Percentiles rank a stretch among this genome's conserved stretches.
These are phyloP conservation scores for Phytophthora lateralis DNA, from an alignment of 352 stramenopile species.

Conservation along the genomic window DNA sequence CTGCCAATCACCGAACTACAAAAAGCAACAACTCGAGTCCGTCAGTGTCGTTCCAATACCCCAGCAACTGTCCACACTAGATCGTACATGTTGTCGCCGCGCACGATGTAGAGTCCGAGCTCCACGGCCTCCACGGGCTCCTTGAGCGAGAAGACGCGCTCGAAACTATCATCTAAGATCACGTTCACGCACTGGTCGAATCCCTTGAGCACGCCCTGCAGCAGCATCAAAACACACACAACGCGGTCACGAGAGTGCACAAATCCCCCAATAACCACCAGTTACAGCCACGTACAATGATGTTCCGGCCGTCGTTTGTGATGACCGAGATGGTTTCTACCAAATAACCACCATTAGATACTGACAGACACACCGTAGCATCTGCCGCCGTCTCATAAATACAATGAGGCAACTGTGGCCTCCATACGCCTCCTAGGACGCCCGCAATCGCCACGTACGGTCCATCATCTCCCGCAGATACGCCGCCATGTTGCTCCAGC, in stretches of 20 bases:
- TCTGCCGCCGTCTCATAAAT: slow-evolving; percentile 2
- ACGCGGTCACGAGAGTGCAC: background rate
- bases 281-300: slow-evolving; percentile 71
- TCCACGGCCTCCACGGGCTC: slow-evolving; percentile 90
- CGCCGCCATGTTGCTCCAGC: slow-evolving; percentile 60
- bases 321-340: slow-evolving; percentile 92
- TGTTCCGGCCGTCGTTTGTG: slow-evolving; percentile 95
- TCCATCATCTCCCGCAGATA: slow-evolving; percentile 88
- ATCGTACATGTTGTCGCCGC: slow-evolving; percentile 93
- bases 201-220: slow-evolving; percentile 86
- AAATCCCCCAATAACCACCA: background rate
- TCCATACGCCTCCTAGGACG: background rate
- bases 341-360: slow-evolving; percentile 6
- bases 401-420: background rate
- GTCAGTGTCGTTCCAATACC: background rate
- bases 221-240: slow-evolving; percentile 4
- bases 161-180: slow-evolving; percentile 93
- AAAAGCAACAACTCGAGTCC: slow-evolving; percentile 8
- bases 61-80: background rate
- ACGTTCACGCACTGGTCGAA: slow-evolving; percentile 95
- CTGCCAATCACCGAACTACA: slow-evolving; percentile 84
- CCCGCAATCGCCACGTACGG: slow-evolving; percentile 49
- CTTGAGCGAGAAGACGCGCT: slow-evolving; percentile 92
- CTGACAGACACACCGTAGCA: background rate
- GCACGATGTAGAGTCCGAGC: slow-evolving; percentile 93